Conservation (phyloP, 2,329 filamentous ascomycete species). For the Polychaeton citri region DNA sequence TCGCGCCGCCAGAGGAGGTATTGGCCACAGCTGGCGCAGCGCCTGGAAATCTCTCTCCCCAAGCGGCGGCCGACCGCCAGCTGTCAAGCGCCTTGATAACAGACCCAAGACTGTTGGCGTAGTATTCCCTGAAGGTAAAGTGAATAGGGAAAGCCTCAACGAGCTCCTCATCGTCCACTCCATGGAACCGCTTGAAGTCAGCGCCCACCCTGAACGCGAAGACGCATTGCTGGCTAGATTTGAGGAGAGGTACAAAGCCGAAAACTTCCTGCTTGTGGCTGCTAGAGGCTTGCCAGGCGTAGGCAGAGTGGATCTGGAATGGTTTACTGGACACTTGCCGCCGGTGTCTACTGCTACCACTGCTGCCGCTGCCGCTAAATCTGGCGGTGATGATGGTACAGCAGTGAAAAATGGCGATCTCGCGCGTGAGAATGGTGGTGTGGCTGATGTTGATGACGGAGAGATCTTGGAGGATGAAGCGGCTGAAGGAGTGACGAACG, state of each 20-base stretch:
- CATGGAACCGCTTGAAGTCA: slow-evolving; percentile 18
- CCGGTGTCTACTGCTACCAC: no score
- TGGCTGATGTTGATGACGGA: background rate
- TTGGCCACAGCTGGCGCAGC: slow-evolving; percentile 32
- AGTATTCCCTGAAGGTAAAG: slow-evolving; percentile 39
- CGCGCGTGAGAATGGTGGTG: no score
- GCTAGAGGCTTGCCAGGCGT: slow-evolving; percentile 44
- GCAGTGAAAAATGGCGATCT: no score
- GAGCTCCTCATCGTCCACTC: slow-evolving; percentile 23
- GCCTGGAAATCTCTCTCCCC: slow-evolving; percentile 32
- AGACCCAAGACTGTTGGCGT: slow-evolving; percentile 56
- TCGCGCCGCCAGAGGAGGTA: slow-evolving; percentile 30
- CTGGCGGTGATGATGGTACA: no score
- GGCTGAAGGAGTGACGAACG: no score
- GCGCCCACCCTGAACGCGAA: slow-evolving; percentile 23
- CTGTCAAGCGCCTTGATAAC: slow-evolving; percentile 57
- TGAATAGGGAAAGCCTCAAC: slow-evolving; percentile 54
- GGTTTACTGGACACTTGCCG: slow-evolving; percentile 26
- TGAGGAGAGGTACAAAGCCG: slow-evolving; percentile 45
- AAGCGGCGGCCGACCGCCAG: slow-evolving; percentile 7
- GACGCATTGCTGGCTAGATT: slow-evolving; percentile 29
- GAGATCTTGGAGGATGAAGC: no score
- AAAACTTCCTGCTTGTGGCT: slow-evolving; percentile 31
- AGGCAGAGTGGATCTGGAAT: slow-evolving; percentile 51
- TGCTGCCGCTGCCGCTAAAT: no score